Evolutionary conservation across 2,329 filamentous ascomycete species (phyloP).

Genomic region (Aspergillus transmontanensis): DNA sequence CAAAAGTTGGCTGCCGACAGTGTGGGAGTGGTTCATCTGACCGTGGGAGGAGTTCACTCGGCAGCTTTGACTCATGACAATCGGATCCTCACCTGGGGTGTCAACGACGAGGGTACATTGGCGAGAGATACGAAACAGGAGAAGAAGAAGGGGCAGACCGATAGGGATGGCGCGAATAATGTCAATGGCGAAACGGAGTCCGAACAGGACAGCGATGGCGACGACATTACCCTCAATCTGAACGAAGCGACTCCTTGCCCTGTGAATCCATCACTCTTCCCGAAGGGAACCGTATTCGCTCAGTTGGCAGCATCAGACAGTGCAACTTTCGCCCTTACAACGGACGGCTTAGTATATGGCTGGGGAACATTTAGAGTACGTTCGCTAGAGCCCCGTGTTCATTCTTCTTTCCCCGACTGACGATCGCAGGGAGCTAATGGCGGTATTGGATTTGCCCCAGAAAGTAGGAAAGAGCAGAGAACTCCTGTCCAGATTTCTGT

Average conservation of each 20-base stretch:
- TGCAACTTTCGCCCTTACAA: slow-evolving; percentile 74
- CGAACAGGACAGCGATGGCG: slow-evolving; percentile 47
- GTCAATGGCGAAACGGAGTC: slow-evolving; percentile 21
- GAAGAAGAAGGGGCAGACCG: slow-evolving; percentile 50
- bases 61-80: slow-evolving; percentile 75
- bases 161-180: too few relatives aligned
- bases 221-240: slow-evolving; percentile 67
- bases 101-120: slow-evolving; percentile 79
- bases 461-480: slow-evolving; percentile 41
- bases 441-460: slow-evolving; percentile 56
- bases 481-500: slow-evolving; percentile 48
- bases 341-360: slow-evolving; percentile 74
- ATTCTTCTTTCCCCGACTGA: neutral
- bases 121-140: slow-evolving; percentile 64
- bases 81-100: slow-evolving; percentile 83
- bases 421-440: slow-evolving; percentile 56
- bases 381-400: slow-evolving; percentile 8
- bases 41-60: slow-evolving; percentile 74
- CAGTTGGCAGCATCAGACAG: slow-evolving; percentile 74
- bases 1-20: slow-evolving; percentile 58
- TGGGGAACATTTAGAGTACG: slow-evolving; percentile 79
- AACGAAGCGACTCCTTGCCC: slow-evolving; percentile 67
- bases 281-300: slow-evolving; percentile 63
- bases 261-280: slow-evolving; percentile 57
- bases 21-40: slow-evolving; percentile 56